Base-by-base conservation (phyloP, 2,329 filamentous ascomycete genomes). In the Xylariaceae sp. region DNA sequence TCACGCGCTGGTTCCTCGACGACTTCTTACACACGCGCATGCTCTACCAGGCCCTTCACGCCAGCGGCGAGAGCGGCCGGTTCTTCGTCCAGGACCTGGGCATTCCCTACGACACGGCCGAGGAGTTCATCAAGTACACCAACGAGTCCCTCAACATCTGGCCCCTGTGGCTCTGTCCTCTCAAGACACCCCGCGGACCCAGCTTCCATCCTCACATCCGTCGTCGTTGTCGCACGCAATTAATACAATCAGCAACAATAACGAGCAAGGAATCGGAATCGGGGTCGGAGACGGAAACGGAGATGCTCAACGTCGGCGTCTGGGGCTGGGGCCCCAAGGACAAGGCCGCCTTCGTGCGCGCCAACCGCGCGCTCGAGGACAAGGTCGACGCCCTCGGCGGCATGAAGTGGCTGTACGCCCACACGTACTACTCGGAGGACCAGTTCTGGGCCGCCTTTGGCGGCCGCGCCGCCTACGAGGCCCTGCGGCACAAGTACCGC, bases 361-460 rank as follows among this genome's bases (percentile, higher is more conserved):
- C 77, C 50, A 94, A 94, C 62, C 74, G 82, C 21, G 71, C 70
- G 30, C 70, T 94, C 14, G 88, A 94, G 64, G 64, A 67, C 14
- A 83, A 83, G 55, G 74, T 89, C 3, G 67, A 68, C 33, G 70
- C 78, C 48, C 72, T 92, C 1, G 80, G 81, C 32, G 88, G 87
- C 2, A 77, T 84, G 67, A 94, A 94, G 66, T 92, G 86, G 83
- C 68, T 94, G 9, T 94, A 94, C 61, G 86, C 87, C 3, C 84
- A 90, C 54, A 83, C 85, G 0, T 94, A 88, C 65, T 92, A 92
- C 60, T 72, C 74, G n/a, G 74, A 84, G 55, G 65, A 72, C 0
- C 77, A 85, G 55, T 88, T 85, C 62, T 85, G 81, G 80, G 53
- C 64, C 23, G 67, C 79, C 36, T 85, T 85, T 57, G 69, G 68